These are phyloP conservation scores for Phytophthora idaei DNA, from an alignment of 352 stramenopile species.

Conservation along the genomic window DNA sequence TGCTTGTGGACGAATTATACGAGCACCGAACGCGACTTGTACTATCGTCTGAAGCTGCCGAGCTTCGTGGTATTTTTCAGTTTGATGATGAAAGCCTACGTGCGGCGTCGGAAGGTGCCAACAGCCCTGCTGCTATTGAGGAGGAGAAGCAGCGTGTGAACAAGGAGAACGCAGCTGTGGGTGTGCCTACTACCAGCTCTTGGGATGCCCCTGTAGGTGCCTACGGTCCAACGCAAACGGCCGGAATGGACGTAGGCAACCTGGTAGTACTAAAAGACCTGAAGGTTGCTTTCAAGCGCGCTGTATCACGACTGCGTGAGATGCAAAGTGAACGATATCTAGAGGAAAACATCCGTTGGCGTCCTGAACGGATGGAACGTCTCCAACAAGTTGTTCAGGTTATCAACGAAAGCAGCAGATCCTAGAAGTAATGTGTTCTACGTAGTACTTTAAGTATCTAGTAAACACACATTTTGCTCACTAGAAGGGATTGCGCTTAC, in stretches of 20 bases:
- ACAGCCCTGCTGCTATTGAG: constrained; percentile 29
- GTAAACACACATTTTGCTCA: too few relatives aligned
- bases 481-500: too few relatives aligned
- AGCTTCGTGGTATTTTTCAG: constrained; percentile 61
- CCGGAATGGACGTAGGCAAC: constrained; percentile 60
- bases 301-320: constrained; percentile 82
- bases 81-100: constrained; percentile 60
- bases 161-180: constrained; percentile 52
- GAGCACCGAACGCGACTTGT: constrained; percentile 82
- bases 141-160: constrained; percentile 48
- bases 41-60: constrained; percentile 50
- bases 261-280: constrained; percentile 76
- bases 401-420: not conserved
- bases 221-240: constrained; percentile 66
- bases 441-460: too few relatives aligned
- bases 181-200: constrained; percentile 65
- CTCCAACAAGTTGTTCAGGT: constrained; percentile 37
- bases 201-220: constrained; percentile 65
- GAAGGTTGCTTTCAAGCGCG: constrained; percentile 77
- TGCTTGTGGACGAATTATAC: constrained; percentile 97
- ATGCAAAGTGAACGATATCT: constrained; percentile 87
- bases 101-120: constrained; percentile 33
- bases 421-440: too few relatives aligned
- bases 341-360: constrained; percentile 46
- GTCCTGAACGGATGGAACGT: constrained; percentile 15